Percentiles rank a stretch among this genome's conserved stretches.
phyloP scores from a whole-genome alignment of 1,284 basidiomycete species.

The Trichosporon sp. region DNA sequence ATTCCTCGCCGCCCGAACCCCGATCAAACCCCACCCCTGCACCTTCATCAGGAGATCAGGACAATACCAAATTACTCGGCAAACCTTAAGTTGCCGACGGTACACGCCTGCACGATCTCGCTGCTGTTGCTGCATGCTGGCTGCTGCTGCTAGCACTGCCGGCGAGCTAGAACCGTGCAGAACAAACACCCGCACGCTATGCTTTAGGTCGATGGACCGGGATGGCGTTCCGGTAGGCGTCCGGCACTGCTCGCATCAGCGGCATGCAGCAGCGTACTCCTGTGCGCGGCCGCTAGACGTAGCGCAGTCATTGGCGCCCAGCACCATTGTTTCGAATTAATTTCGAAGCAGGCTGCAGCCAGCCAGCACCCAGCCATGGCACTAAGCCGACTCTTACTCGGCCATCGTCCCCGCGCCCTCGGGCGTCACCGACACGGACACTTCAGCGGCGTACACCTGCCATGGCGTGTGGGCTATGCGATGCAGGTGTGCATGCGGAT shows the following conservation, averaged over 20 bases:
- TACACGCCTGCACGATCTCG: background rate
- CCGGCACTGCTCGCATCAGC: background rate
- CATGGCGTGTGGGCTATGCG: background rate
- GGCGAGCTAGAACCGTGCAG: background rate
- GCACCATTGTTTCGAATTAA: background rate
- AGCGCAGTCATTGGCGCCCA: background rate
- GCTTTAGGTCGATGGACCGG: background rate
- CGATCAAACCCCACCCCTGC: background rate
- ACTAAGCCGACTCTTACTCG: background rate
- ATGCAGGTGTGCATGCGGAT: background rate
- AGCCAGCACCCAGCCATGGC: background rate
- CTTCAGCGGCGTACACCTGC: background rate
- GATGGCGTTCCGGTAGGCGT: background rate
- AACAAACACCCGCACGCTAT: background rate
- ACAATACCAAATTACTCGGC: background rate
- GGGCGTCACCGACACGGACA: background rate
- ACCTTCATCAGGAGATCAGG: background rate
- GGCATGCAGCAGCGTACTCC: too few relatives aligned
- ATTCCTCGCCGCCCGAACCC: background rate
- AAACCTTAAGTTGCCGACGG: background rate
- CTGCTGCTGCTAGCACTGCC: background rate
- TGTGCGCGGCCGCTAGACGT: background rate
- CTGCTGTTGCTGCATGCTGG: too few relatives aligned
- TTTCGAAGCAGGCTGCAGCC: background rate
- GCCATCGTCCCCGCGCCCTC: background rate